Evolutionary conservation across 2,329 filamentous ascomycete species (phyloP).

Genomic region (Microdochium trichocladiopsis): DNA sequence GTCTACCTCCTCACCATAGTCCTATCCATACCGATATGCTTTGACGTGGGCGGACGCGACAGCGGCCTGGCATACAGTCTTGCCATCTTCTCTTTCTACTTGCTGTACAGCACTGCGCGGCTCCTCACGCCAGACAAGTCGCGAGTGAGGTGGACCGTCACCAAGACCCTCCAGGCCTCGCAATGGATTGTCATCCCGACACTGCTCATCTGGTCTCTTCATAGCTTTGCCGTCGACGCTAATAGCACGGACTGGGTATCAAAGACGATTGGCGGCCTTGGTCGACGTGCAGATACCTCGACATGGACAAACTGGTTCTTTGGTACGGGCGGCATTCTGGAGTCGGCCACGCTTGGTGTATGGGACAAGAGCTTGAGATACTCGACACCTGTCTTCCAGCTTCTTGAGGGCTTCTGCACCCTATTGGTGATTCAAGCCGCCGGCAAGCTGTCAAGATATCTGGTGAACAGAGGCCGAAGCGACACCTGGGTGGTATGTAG

Average conservation of each 20-base stretch:
- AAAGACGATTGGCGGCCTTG: constrained; percentile 62
- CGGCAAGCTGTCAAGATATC: constrained; percentile 88
- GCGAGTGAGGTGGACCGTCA: constrained; percentile 64
- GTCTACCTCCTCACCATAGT: constrained; percentile 88
- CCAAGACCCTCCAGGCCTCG: constrained; percentile 62
- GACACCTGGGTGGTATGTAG: constrained; percentile 89
- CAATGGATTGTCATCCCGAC: constrained; percentile 85
- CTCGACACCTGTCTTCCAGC: constrained; percentile 89
- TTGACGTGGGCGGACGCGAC: constrained; percentile 93
- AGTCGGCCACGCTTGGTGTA: constrained; percentile 70
- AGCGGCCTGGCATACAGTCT: constrained; percentile 93
- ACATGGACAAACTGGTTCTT: constrained; percentile 80
- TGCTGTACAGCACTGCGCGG: constrained; percentile 75
- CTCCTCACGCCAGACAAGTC: constrained; percentile 75
- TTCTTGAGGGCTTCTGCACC: constrained; percentile 94
- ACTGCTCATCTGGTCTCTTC: constrained; percentile 89
- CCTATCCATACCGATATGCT: constrained; percentile 91
- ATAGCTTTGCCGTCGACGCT: constrained; percentile 90
- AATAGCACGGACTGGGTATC: constrained; percentile 74
- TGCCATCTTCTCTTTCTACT: constrained; percentile 82
- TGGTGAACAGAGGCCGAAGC: constrained; percentile 87
- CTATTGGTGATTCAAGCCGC: constrained; percentile 90
- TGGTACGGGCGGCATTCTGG: constrained; percentile 75
- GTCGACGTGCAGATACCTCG: constrained; percentile 34
- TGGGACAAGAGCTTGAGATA: constrained; percentile 89